Percentiles rank a stretch among this genome's conserved stretches.
phyloP scores from a whole-genome alignment of 2,329 filamentous ascomycete genomes.

The Cucurbitaria berberidis region DNA sequence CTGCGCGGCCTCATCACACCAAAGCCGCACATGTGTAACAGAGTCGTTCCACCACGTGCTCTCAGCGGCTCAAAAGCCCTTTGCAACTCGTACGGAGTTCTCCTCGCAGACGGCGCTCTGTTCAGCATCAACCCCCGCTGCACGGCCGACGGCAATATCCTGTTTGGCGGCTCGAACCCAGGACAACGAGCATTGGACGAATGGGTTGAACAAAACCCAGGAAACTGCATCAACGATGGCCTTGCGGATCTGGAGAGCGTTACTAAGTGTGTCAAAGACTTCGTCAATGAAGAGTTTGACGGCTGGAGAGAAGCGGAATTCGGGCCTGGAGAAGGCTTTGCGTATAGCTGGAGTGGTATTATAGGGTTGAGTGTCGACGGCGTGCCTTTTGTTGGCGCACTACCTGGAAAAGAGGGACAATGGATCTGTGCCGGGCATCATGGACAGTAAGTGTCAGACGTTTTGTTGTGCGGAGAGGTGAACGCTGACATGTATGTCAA shows the following conservation, averaged over 20 bases:
- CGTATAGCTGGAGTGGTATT: conserved; percentile 41
- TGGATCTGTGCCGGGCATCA: conserved; percentile 39
- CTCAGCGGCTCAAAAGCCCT: conserved; percentile 27
- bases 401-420: conserved; percentile 31
- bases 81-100: conserved; percentile 42
- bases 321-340: conserved; percentile 39
- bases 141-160: conserved; percentile 36
- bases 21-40: conserved; percentile 39
- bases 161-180: conserved; percentile 44
- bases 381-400: conserved; percentile 32
- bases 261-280: conserved; percentile 29
- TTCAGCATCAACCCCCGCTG: conserved; percentile 45
- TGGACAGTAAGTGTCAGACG: conserved; percentile 28
- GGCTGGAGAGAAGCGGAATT: conserved; percentile 31
- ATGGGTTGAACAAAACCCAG: conserved; percentile 38
- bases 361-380: conserved; percentile 34
- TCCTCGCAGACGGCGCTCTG: conserved; percentile 35
- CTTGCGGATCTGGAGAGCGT: conserved; percentile 32
- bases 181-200: conserved; percentile 39
- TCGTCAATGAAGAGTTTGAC: conserved; percentile 33
- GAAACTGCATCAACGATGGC: conserved; percentile 39
- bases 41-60: conserved; percentile 26
- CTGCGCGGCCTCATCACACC: conserved; percentile 31
- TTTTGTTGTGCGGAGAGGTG: not conserved
- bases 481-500: conserved; percentile 2